phyloP scores from a whole-genome alignment of 768 basidiomycete species.

The Hypsizygus marmoreus region DNA sequence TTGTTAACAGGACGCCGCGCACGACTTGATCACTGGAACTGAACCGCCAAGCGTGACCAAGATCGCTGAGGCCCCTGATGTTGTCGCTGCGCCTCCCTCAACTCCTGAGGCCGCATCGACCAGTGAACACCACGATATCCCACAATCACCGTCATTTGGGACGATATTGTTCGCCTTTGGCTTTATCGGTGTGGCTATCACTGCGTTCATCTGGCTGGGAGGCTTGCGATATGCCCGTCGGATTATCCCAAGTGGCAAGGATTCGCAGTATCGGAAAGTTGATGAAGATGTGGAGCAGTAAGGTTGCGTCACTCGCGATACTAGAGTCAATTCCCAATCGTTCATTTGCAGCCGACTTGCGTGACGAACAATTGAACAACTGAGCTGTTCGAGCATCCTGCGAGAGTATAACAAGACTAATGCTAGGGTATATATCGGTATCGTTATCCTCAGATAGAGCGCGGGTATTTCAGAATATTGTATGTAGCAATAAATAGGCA shows the following conservation, averaged over 20 bases:
- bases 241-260: constrained; percentile 35
- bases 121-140: constrained; percentile 15
- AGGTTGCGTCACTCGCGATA: constrained; percentile 21
- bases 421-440: background rate
- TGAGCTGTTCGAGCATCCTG: too few species aligned
- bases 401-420: too few species aligned
- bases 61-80: constrained; percentile 4
- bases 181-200: constrained; percentile 46
- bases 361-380: constrained; percentile 16
- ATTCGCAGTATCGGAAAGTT: constrained; percentile 42
- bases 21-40: constrained; percentile 21
- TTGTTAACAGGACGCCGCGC: constrained; percentile 54
- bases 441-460: too few species aligned
- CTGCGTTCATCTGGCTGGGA: constrained; percentile 52
- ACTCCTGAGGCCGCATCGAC: constrained; percentile 8
- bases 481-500: too few species aligned
- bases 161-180: constrained; percentile 39
- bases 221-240: constrained; percentile 48
- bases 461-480: too few species aligned
- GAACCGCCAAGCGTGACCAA: constrained; percentile 16
- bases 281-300: constrained; percentile 56
- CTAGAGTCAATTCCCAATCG: constrained; percentile 6
- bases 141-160: constrained; percentile 24
- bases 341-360: constrained; percentile 27
- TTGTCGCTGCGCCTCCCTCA: constrained; percentile 3